Evolutionary conservation across 2,329 filamentous ascomycete genomes (phyloP), one percentile per base, ranked within the genome.

Genomic region (Dactylellina drechsleri): DNA sequence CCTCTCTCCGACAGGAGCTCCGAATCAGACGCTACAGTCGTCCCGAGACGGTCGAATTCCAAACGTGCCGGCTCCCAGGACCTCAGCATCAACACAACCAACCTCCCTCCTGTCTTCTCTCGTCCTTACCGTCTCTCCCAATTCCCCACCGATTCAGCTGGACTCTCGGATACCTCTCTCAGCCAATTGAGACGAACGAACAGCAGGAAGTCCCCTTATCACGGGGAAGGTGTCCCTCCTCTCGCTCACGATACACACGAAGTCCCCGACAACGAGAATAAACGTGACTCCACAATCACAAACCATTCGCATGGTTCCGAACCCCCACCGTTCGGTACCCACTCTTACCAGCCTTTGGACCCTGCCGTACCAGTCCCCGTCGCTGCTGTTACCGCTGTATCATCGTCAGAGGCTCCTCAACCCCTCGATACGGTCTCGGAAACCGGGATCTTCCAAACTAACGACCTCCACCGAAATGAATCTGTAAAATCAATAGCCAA

Each of bases 61-160:
- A 47, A 20, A 7, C 40, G n/a, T 54, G 23, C 47, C 43, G 54
- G 50, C 41, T 75, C 64, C 13, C 50, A 54, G 40, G 43, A 59
- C 31, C 58, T 67, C 57, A 67, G 64, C 65, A 67, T 75, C 71
- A 75, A 75, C 58, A 75, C 71, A 61, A 75, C 71, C 58, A 75
- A 75, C 71, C 70, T 74, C 20, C 64, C 71, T 64, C 61, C 68
- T 23, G 50, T 59, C 41, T 64, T 71, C 31, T 47, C 57, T 12
- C 64, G 71, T 15, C 58, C 64, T 20, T 68, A 75, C n/a, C 71
- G 59, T 31, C 43, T 75, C 18, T 53, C 71, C 43, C 71, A 68
- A 23, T 68, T 64, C 53, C 64, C 70, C 52, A 58, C 57, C 1
- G 68, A 73, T 28, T 59, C 64, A 6, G 59, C 71, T 13, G 71